Percentiles rank a stretch among this genome's conserved stretches.
These are phyloP conservation scores for Chlorella sp. DNA, from an alignment of 139 green algal species.

Conservation along the genomic window DNA sequence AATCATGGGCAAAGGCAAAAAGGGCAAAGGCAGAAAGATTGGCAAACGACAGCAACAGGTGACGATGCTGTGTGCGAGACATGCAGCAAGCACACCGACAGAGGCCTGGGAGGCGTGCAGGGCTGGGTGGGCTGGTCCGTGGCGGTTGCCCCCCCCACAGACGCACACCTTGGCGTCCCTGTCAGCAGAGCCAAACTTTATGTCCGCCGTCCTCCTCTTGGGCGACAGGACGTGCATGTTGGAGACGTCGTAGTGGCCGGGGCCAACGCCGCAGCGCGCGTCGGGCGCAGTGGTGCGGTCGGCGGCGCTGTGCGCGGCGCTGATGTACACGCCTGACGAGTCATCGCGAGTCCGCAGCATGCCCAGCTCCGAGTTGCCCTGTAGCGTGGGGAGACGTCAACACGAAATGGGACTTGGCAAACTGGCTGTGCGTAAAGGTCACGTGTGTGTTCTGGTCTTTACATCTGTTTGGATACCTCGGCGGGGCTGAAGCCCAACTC, in stretches of 20 bases:
- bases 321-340: background rate
- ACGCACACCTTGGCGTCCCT: conserved; percentile 3
- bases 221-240: background rate
- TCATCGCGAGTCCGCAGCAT: background rate
- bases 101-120: no score
- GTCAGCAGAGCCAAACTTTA: background rate
- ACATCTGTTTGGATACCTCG: no score
- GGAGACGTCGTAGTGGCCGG: background rate
- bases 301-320: background rate
- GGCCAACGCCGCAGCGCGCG: background rate
- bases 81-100: no score
- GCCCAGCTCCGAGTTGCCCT: conserved; percentile 3
- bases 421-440: no score
- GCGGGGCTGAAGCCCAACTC: no score
- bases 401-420: background rate
- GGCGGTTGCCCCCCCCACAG: no score
- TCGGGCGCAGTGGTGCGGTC: background rate
- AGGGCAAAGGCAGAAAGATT: no score
- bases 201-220: background rate
- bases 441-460: no score
- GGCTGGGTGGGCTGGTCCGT: no score
- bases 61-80: no score
- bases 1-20: background rate
- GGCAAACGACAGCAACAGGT: no score
- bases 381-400: background rate